Evolutionary conservation across 768 basidiomycete species (phyloP), one percentile per base, ranked within the genome.

Genomic region (Sarcodon aspratus): DNA sequence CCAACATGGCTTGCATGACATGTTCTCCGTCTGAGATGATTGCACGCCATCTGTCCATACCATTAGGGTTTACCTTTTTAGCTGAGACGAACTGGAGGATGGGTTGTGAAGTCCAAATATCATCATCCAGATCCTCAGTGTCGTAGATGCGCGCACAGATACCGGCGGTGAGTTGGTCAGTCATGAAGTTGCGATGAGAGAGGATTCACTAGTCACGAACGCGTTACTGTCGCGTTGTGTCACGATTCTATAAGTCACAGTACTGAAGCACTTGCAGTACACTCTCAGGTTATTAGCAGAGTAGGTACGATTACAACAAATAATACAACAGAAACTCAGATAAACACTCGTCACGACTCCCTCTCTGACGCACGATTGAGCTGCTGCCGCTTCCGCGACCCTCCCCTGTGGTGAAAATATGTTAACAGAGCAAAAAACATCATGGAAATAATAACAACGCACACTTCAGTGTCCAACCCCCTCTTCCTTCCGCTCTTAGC

Each of bases 401-500:
- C 67, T 46, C 73, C 71, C 48, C 79, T 79, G 54, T 21, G 48
- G 45, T 10, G 36, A n/a, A 38, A 40, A 36, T 43, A 40, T 42
- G 48, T 40, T 33, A 52, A 21, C 42, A 36, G 11, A 38, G 40
- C 1, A 48, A 9, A 9, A 35, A 6, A 31, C 10, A 9, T 31
- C 8, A 45, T 27, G 9, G 46, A 6, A 47, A 44, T 8, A 17
- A 18, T 31, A 36, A 37, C 13, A 35, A 69, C 82, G 70, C 63
- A 86, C 75, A 72, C 82, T 47, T 76, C 75, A 46, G 82, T 82
- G 60, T 92, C 88, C 60, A 92, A 59, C 11, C 88, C 89, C 53
- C 92, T 72, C 70, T 95, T 95, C 65, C 82, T 80, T n/a, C 93
- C 95, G 18, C 83, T 82, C 75, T 91, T 96, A 13, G 95, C 96